Percentiles rank a stretch among this genome's conserved stretches.
These are phyloP conservation scores for Cercophora sp. DNA, from an alignment of 495 filamentous ascomycete species.

Conservation along the genomic window DNA sequence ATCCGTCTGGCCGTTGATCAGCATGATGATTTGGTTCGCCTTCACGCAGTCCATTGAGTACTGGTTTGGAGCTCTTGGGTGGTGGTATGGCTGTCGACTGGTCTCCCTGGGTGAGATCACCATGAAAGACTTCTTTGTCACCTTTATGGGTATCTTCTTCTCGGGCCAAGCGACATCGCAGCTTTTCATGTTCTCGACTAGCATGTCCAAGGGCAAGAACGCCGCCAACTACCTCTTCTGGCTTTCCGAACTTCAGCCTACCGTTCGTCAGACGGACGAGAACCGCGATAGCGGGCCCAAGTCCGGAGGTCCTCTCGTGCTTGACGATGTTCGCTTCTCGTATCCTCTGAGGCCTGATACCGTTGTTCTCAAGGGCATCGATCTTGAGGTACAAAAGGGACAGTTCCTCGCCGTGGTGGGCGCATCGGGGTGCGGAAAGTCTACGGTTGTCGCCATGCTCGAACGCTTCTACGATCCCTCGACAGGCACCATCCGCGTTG, in stretches of 20 bases:
- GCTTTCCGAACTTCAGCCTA: slow-evolving; percentile 32
- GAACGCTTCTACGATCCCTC: slow-evolving; percentile 58
- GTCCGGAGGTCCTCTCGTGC: slow-evolving; percentile 30
- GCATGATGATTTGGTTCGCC: slow-evolving; percentile 71
- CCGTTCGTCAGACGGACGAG: slow-evolving; percentile 34
- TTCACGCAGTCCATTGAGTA: slow-evolving; percentile 65
- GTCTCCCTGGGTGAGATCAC: slow-evolving; percentile 45
- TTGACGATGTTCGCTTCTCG: slow-evolving; percentile 55
- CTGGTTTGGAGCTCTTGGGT: slow-evolving; percentile 32
- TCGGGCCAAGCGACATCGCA: slow-evolving; percentile 52
- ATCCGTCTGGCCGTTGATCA: slow-evolving; percentile 62
- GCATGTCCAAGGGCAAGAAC: slow-evolving; percentile 41
- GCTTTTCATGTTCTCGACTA: slow-evolving; percentile 47
- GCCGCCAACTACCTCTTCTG: slow-evolving; percentile 48
- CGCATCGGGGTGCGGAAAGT: slow-evolving; percentile 29
- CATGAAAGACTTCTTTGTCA: slow-evolving; percentile 51
- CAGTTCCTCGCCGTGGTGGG: slow-evolving; percentile 66
- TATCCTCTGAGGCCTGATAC: slow-evolving; percentile 55
- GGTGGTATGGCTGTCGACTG: slow-evolving; percentile 46
- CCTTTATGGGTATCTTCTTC: slow-evolving; percentile 56
- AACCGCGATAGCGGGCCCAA: slow-evolving; percentile 36
- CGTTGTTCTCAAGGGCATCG: slow-evolving; percentile 45
- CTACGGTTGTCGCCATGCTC: slow-evolving; percentile 46
- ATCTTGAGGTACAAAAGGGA: slow-evolving; percentile 60
- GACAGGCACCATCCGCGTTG: slow-evolving; percentile 48